Base-by-base conservation (phyloP, 1,284 basidiomycete genomes). In the Tilletia setariae region DNA sequence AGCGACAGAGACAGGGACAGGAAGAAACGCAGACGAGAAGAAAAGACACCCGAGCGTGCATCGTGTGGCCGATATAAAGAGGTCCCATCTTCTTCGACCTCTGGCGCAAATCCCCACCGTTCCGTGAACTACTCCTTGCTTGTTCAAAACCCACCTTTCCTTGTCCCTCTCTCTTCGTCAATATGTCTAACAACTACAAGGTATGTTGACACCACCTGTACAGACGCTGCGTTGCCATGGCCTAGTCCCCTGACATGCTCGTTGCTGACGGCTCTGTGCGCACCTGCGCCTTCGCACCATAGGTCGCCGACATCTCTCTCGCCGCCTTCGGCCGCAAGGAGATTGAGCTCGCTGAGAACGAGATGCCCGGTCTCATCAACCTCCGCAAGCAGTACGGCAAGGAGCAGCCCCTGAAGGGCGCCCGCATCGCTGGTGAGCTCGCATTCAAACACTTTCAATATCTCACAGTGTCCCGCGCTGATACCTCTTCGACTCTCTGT, bases 321-420 rank as follows among this genome's bases (percentile, higher is more conserved):
- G 94, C 94, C 83, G 91, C 93, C 73, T 94, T 93, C 84, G 92
- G 93, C 85, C 93, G 94, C 86, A 96, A 97, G 87, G 94, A 97
- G 87, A 92, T 98, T 82, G 90, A 95, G 87, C 93, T 98, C 85
- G 94, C 94, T 76, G 94, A 97, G 77, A 74, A 75, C 59, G 80
- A 82, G 73, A 82, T 82, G 80, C 80, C 76, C 72, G 80, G 80
- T 74, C 77, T 80, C 67, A 79, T 81, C 73, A 69, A 74, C 43
- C 75, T 83, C 63, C 80, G 78, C 23, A 51, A 76, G 70, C 79
- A 95, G 92, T 89, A 97, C 85, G 89, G 87, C 73, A 85, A 88
- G 43, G 83, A 88, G 64, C 87, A 97, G 87, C 95, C 95, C 74
- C 87, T 98, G 84, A 90, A 91, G 85, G 94, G 94, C 76, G 93